phyloP scores from a whole-genome alignment of 805 yeast species.

The Teunomyces kruisii region DNA sequence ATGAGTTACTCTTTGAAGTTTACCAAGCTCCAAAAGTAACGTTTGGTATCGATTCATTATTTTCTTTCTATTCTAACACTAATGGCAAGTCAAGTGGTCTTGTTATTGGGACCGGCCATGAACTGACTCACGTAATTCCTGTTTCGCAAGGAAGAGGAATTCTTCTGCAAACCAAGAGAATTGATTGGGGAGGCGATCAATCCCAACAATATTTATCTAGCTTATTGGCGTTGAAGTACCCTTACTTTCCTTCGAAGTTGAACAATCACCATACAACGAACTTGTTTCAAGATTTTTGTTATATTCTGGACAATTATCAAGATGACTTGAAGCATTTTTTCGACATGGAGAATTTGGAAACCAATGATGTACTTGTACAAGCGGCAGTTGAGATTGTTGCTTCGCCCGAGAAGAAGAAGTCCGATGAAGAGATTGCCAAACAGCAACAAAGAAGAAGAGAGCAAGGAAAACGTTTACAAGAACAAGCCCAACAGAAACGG shows the following conservation, averaged over 20 bases:
- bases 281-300: slow-evolving; percentile 74
- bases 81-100: slow-evolving; percentile 50
- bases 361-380: slow-evolving; percentile 75
- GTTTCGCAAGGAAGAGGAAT: slow-evolving; percentile 69
- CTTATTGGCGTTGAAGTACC: slow-evolving; percentile 78
- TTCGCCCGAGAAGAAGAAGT: slow-evolving; percentile 64
- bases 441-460: slow-evolving; percentile 82
- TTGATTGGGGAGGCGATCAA: slow-evolving; percentile 89
- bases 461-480: slow-evolving; percentile 85
- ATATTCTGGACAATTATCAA: slow-evolving; percentile 66
- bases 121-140: slow-evolving; percentile 80
- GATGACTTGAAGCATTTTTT: slow-evolving; percentile 59
- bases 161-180: slow-evolving; percentile 67
- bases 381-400: slow-evolving; percentile 70
- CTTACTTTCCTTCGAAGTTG: slow-evolving; percentile 81
- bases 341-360: slow-evolving; percentile 61
- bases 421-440: slow-evolving; percentile 76
- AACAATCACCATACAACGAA: slow-evolving; percentile 61
- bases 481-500: slow-evolving; percentile 85
- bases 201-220: slow-evolving; percentile 62
- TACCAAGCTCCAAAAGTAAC: slow-evolving; percentile 73
- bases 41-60: slow-evolving; percentile 81
- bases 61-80: slow-evolving; percentile 69
- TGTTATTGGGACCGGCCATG: slow-evolving; percentile 82
- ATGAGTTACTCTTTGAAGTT: slow-evolving; percentile 82